Conservation (phyloP, 768 basidiomycete species). For the Suillus americanus region DNA sequence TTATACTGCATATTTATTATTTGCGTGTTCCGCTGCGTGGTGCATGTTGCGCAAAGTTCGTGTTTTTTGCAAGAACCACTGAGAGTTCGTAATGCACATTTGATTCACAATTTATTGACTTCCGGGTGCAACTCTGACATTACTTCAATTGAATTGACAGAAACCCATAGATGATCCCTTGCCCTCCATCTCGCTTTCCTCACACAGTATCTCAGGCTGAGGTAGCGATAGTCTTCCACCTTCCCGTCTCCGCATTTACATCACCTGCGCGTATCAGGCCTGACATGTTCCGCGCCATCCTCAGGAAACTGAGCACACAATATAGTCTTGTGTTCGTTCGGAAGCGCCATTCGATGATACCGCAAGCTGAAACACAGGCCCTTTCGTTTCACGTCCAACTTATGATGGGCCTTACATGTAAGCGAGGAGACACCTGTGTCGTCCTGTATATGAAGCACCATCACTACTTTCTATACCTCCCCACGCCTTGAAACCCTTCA, state of each 20-base stretch:
- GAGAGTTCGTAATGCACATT: no score
- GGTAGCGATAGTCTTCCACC: not conserved
- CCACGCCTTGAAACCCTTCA: no score
- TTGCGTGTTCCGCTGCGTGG: no score
- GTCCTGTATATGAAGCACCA: no score
- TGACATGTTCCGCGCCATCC: not conserved
- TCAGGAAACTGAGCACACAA: not conserved
- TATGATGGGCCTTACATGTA: not conserved
- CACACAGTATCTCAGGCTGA: not conserved
- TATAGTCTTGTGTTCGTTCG: not conserved
- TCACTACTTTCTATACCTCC: no score
- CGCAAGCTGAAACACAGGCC: not conserved
- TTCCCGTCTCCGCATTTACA: not conserved
- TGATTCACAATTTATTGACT: no score
- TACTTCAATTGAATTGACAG: no score
- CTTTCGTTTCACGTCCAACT: not conserved
- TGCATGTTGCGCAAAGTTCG: no score
- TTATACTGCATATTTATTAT: no score
- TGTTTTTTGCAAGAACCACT: no score
- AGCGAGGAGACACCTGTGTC: no score
- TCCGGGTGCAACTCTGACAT: no score
- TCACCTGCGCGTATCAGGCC: not conserved
- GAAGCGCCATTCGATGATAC: not conserved
- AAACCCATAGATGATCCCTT: not conserved
- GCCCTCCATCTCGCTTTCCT: not conserved